phyloP scores from a whole-genome alignment of 228 moss, liverwort and hornwort genomes.

The Sphagnum fallax region DNA sequence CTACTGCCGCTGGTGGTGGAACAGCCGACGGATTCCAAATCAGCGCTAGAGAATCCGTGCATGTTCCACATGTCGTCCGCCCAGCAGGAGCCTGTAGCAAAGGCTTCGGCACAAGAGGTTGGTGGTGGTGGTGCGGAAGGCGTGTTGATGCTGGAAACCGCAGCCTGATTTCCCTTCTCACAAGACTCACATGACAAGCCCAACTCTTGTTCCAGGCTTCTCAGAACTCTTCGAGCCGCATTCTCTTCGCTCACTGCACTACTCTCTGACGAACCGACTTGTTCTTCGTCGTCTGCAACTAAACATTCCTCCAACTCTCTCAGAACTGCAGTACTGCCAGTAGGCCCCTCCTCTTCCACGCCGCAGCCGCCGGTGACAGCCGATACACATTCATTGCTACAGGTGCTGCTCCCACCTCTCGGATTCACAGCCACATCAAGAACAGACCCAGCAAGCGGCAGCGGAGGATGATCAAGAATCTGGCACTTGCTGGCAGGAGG shows the following conservation, averaged over 20 bases:
- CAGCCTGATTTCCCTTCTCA: slow-evolving; percentile 4
- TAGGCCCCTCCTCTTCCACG: too few relatives aligned
- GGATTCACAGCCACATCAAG: too few relatives aligned
- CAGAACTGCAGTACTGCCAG: too few relatives aligned
- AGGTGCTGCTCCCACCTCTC: too few relatives aligned
- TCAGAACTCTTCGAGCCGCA: slow-evolving; percentile 10
- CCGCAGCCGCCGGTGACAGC: too few relatives aligned
- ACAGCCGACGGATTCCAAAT: slow-evolving; percentile 1
- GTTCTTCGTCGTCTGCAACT: too few relatives aligned
- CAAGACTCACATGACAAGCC: slow-evolving; percentile 4
- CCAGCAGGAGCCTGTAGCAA: slow-evolving; percentile 8
- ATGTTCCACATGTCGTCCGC: slow-evolving; percentile 17
- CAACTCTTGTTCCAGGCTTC: slow-evolving; percentile 24
- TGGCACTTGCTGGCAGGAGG: too few relatives aligned
- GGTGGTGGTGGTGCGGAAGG: not conserved
- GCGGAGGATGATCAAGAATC: too few relatives aligned
- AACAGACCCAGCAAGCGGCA: too few relatives aligned
- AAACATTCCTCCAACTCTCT: too few relatives aligned
- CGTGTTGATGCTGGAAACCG: not conserved
- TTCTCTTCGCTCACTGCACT: not conserved
- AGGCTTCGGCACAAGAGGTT: not conserved
- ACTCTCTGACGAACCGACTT: not conserved
- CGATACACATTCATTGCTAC: too few relatives aligned
- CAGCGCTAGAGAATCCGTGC: not conserved
- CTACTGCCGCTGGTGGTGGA: slow-evolving; percentile 6